Evolutionary conservation across 164 flowering plant genomes (phyloP), one percentile per base, ranked within the genome.

Genomic region (Macadamia integrifolia): DNA sequence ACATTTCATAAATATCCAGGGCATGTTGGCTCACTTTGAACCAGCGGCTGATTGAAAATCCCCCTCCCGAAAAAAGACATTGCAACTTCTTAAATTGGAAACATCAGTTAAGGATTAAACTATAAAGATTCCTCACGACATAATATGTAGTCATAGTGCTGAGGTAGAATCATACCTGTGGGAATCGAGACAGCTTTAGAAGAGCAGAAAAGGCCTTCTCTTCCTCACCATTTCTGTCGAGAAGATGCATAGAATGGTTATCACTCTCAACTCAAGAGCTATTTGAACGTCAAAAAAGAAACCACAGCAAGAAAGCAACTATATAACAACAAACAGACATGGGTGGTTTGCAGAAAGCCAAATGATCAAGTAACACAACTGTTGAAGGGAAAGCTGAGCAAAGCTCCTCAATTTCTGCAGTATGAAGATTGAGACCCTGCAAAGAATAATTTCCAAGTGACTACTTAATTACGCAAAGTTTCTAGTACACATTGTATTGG

Each of bases 281-380:
- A 31, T 11, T n/a, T 60, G 17, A 53, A 53, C 15, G 15, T 53
- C 57, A 53, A 53, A 17, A 14, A 53, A 53, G 5, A 6, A 49
- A 10, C 14, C 52, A 7, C 44, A 12, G 11, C 10, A 6, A 63
- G 61, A 43, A 60, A 74, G 32, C 11, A 1, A 18, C 6, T 30
- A 12, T 0, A 48, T 68, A 13, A 18, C 15, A 69, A 60, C 17
- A 35, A 67, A 49, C 85, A 83, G 69, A 91, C 97, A 14, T 55
- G 67, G 98, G 96, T 70, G 91, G 91, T 75, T 86, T 91, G 89
- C 97, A 91, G 81, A 93, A 93, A 62, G 80, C 97, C 62, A 91
- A 60, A 71, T 93, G 98, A 83, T 93, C 97, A 59, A 91, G 87
- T 73, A 93, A 62, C 12, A 91, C 94, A 62, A 67, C 64, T 6